Evolutionary conservation across 1,284 basidiomycete species (phyloP), one percentile per base, ranked within the genome.

Genomic region (Apiotrichum veenhuisii): DNA sequence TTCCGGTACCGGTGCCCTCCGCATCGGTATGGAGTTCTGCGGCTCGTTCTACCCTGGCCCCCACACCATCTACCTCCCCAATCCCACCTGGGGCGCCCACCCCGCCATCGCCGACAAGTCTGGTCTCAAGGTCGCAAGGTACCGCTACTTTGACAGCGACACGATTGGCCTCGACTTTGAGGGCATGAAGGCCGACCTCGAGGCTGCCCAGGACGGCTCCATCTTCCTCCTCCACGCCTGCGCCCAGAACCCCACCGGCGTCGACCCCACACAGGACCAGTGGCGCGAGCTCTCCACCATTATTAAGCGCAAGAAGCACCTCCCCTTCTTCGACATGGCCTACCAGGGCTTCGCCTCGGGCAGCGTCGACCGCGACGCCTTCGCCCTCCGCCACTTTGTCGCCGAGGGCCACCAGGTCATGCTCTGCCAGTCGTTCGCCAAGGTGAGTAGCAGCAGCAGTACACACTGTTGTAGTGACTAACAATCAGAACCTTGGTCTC

Each of bases 61-160:
- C 56, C 97, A 95, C 80, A 80, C 82, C 50, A 89, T 99, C 74
- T 98, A 96, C 80, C 82, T 98, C 51, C 96, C 95, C 36, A 82
- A 82, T 17, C 96, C 96, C 20, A 91, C 94, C 15, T 99, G 95
- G 96, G 95, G 95, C 45, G 98, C 98, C 80, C 95, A 98, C 78
- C 89, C 87, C 43, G 81, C 82, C 84, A 68, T 92, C 85, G 82
- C 54, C 48, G 33, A 38, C 25, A 37, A 55, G 60, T 89, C 90
- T 53, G 94, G 94, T 18, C 82, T 98, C 46, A 91, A 96, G 79
- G 92, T 98, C 69, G 87, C 90, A 71, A 34, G 30, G 18, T 57
- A 47, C 50, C 65, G 68, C 59, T 98, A 98, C 80, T 98, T 97
- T 75, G 87, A 98, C 81, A 89, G 92, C 77, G 84, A 86, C 70